These are phyloP conservation scores for Penicillium frequentans DNA, from an alignment of 2,329 filamentous ascomycete species.

Conservation along the genomic window DNA sequence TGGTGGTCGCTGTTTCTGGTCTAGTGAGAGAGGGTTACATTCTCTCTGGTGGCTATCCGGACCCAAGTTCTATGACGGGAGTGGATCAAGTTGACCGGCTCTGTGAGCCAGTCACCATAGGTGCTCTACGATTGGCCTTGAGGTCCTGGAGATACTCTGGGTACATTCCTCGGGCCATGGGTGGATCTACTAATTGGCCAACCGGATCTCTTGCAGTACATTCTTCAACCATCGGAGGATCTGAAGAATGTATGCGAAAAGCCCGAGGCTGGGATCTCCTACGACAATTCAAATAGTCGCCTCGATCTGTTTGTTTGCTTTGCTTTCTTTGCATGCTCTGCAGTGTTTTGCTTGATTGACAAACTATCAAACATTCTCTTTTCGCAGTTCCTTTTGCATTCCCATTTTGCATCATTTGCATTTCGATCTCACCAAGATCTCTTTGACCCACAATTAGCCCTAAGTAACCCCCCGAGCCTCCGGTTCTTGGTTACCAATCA, in stretches of 20 bases:
- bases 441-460: slow-evolving; percentile 22
- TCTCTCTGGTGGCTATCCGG: slow-evolving; percentile 34
- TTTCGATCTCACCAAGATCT: slow-evolving; percentile 6
- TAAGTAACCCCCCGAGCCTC: slow-evolving; percentile 10
- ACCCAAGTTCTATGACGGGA: slow-evolving; percentile 17
- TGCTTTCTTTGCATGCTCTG: slow-evolving; percentile 43
- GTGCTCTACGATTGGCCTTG: slow-evolving; percentile 26
- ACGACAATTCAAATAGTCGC: slow-evolving; percentile 40
- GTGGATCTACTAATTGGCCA: slow-evolving; percentile 22
- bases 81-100: slow-evolving; percentile 24
- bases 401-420: slow-evolving; percentile 19
- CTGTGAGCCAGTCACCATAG: slow-evolving; percentile 21
- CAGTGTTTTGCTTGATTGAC: slow-evolving; percentile 42
- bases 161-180: slow-evolving; percentile 22
- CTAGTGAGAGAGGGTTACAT: slow-evolving; percentile 35
- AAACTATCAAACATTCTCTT: slow-evolving; percentile 35
- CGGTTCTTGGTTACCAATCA: slow-evolving; percentile 31
- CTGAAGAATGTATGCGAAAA: slow-evolving; percentile 37
- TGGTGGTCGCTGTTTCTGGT: slow-evolving; percentile 32
- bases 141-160: slow-evolving; percentile 11
- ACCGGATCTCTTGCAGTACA: slow-evolving; percentile 26
- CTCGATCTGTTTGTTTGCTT: slow-evolving; percentile 44
- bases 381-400: slow-evolving; percentile 18
- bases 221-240: slow-evolving; percentile 36
- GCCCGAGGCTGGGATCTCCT: slow-evolving; percentile 34